These are phyloP conservation scores for Brachypodium distachyon DNA, from an alignment of 202 grass and related monocot species.

Conservation along the genomic window DNA sequence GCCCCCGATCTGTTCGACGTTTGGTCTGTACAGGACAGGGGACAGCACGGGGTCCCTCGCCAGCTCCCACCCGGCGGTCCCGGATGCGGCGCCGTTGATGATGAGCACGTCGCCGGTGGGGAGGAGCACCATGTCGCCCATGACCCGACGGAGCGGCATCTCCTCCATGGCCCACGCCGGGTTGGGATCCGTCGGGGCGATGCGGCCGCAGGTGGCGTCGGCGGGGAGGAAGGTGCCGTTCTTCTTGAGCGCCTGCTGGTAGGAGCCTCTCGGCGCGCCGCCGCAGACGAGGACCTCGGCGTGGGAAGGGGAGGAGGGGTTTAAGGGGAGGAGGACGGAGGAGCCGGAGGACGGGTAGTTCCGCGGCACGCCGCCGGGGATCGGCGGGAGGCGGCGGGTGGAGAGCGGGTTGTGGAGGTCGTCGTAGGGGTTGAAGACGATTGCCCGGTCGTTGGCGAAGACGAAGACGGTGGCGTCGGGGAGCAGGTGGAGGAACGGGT, in stretches of 20 bases:
- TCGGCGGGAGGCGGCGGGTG: constrained; percentile 35
- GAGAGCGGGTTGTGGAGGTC: constrained; percentile 17
- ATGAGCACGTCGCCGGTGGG: constrained; percentile 64
- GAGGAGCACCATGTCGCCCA: constrained; percentile 92
- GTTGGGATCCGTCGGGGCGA: constrained; percentile 41
- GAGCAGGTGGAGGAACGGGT: constrained; percentile 91
- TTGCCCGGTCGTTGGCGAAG: constrained; percentile 70
- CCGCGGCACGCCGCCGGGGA: constrained; percentile 39
- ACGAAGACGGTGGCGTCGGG: constrained; percentile 68
- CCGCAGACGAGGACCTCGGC: constrained; percentile 78
- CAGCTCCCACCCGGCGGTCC: constrained; percentile 80
- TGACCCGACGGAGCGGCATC: constrained; percentile 54
- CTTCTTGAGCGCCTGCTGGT: constrained; percentile 37
- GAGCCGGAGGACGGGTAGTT: constrained; percentile 69
- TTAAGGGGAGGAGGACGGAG: constrained; percentile 64
- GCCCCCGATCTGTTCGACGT: neutral
- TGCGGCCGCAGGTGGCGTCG: constrained; percentile 42
- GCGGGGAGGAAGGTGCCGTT: constrained; percentile 54
- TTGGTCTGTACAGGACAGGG: constrained; percentile 52
- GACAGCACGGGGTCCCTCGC: constrained; percentile 39
- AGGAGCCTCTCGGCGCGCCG: constrained; percentile 44
- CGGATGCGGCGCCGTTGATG: constrained; percentile 52
- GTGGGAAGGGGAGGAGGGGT: neutral
- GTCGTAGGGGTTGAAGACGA: constrained; percentile 47
- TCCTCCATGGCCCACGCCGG: constrained; percentile 60